Evolutionary conservation across 2,329 filamentous ascomycete species (phyloP), one percentile per base, ranked within the genome.

Genomic region (Chaetomiaceae sp.): DNA sequence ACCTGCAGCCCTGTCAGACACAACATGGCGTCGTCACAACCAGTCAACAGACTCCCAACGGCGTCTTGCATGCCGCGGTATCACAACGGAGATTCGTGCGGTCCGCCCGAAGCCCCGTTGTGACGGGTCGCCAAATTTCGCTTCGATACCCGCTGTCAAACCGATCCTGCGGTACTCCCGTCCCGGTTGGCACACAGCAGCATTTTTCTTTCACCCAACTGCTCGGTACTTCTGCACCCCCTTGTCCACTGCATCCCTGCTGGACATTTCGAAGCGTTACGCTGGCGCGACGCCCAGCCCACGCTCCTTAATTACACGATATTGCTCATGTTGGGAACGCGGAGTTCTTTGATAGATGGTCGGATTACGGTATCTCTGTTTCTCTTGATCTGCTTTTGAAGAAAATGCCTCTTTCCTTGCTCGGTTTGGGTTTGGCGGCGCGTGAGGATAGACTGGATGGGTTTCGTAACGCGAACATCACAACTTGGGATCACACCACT

Each of bases 111-210:
- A 37, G 38, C 14, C n/a, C 40, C 39, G 17, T 27, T 7, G 14
- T n/a, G 35, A 43, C 30, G 40, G 40, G 40, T 43, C 45, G 40
- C 46, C 46, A 48, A 48, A 48, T 42, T 26, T 49, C 47, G 42
- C 42, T 42, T 45, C 38, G 37, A 38, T 45, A 42, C 42, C 47
- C 42, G 47, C 33, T 36, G 38, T 37, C 38, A 38, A 49, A 37
- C 42, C 47, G 37, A 45, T 45, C 47, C 47, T 45, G 47, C 42
- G 42, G 42, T 18, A 15, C 12, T 41, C 40, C 46, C 24, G 17
- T 26, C 33, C n/a, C 20, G 29, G 22, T n/a, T 41, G 32, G n/a
- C 39, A 45, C 42, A n/a, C n/a, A n/a, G n/a, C n/a, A 34, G 39
- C 38, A 37, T n/a, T n/a, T 27, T 34, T 27, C 14, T n/a, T n/a